A percentile compares a stretch with the other conserved stretches of the same genome.
Evolutionary conservation across 2,329 filamentous ascomycete species (phyloP).

Genomic region (Biscogniauxia sp.): DNA sequence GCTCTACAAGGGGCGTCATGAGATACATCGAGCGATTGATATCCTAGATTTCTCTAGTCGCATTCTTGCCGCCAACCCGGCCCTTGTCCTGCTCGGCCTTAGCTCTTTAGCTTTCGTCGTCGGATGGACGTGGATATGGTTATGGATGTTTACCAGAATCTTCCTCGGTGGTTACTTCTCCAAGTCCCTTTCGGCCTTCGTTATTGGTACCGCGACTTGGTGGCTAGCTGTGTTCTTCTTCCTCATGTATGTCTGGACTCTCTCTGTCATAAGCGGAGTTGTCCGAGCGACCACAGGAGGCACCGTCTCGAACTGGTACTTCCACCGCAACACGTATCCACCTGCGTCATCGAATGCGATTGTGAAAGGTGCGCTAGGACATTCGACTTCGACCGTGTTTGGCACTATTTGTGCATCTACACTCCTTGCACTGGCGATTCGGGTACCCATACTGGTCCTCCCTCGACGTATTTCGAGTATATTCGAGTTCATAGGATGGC

Average conservation of each 20-base stretch:
- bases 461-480: conserved; percentile 65
- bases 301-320: conserved; percentile 98
- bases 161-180: conserved; percentile 90
- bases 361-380: conserved; percentile 76
- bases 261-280: conserved; percentile 81
- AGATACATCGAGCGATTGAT: conserved; percentile 77
- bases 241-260: conserved; percentile 91
- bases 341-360: conserved; percentile 76
- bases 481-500: conserved; percentile 71
- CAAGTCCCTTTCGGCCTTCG: conserved; percentile 60
- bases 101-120: conserved; percentile 72
- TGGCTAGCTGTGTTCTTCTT: conserved; percentile 93
- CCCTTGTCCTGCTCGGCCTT: conserved; percentile 80
- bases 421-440: conserved; percentile 73
- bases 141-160: conserved; percentile 92
- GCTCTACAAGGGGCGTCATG: conserved; percentile 74
- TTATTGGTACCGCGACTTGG: conserved; percentile 88
- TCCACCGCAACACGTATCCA: conserved; percentile 82
- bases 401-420: conserved; percentile 90
- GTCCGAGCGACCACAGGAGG: conserved; percentile 91
- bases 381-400: conserved; percentile 83
- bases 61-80: conserved; percentile 81
- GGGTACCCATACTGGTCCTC: conserved; percentile 80
- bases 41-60: conserved; percentile 91
- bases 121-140: conserved; percentile 92